A percentile compares a stretch with the other conserved stretches of the same genome.
Evolutionary conservation across 805 yeast genomes (phyloP).

Genomic region (Cyberlindnera euphorbiiphila): DNA sequence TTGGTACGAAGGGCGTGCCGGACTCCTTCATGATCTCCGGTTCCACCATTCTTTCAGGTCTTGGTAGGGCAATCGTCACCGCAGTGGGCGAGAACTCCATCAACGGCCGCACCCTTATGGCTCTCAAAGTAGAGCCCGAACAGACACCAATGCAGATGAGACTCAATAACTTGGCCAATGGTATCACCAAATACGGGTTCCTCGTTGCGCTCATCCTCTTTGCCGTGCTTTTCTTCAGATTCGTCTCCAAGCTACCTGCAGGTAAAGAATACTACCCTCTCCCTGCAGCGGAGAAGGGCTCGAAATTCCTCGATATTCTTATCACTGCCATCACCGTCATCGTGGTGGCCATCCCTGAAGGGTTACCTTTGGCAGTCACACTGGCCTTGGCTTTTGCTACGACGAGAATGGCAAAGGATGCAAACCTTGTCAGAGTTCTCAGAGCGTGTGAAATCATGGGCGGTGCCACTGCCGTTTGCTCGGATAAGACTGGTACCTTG

Average conservation of each 20-base stretch:
- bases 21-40: conserved; percentile 93
- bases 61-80: conserved; percentile 81
- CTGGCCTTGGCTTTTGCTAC: conserved; percentile 97
- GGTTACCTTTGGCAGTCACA: conserved; percentile 95
- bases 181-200: conserved; percentile 92
- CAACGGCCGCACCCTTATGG: conserved; percentile 87
- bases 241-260: conserved; percentile 56
- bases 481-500: conserved; percentile 96
- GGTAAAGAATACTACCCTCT: conserved; percentile 42
- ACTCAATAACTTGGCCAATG: conserved; percentile 78
- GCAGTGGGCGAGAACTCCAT: conserved; percentile 89
- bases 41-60: conserved; percentile 79
- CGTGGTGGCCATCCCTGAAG: conserved; percentile 99
- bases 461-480: conserved; percentile 93
- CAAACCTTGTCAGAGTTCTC: conserved; percentile 89
- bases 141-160: conserved; percentile 87
- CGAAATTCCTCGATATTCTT: conserved; percentile 75
- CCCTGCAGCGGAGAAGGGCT: conserved; percentile 73
- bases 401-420: conserved; percentile 95
- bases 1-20: conserved; percentile 39
- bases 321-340: conserved; percentile 90
- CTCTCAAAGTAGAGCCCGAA: conserved; percentile 72
- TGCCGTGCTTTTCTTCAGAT: conserved; percentile 72
- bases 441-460: conserved; percentile 99
- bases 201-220: conserved; percentile 81